Evolutionary conservation across 2,329 filamentous ascomycete species (phyloP), one percentile per base, ranked within the genome.

Genomic region (Dactylellina parvicollis): DNA sequence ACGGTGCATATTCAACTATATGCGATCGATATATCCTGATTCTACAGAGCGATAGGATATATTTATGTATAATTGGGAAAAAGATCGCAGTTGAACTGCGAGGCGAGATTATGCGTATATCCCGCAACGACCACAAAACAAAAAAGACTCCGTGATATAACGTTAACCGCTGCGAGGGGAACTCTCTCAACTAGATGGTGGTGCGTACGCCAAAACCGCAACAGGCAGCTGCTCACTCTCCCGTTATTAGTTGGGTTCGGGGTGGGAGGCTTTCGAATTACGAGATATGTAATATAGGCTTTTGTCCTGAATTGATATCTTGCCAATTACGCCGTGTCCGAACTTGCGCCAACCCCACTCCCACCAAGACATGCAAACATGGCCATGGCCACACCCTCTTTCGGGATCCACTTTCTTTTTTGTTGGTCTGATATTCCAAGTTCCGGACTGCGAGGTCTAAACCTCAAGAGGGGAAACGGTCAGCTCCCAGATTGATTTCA

Each of bases 391-490:
- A 38, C 34, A 38, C 34, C 34, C 34, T 38, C 34, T 12, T 32
- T 32, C 30, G 30, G 30, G 30, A 5, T 38, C 34, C 34, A 38
- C 34, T 38, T 38, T 38, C 16, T 14, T 32, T 32, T 32, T 32
- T 5, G 30, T 32, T 5, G 30, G 30, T 32, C 5, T 38, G 34
- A 38, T 38, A 14, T 38, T 20, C 26, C 36, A 55, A 55, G 60
- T 65, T 65, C 60, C 60, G 60, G 47, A 65, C 7, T 55, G 60
- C 60, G 60, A 65, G 60, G 22, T 65, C 47, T 65, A 55, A 28
- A 44, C 49, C n/a, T 49, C 36, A 55, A 55, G 26, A 40, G 26
- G 44, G 46, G 32, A 24, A 40, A 20, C n/a, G 20, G n/a, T 34
- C 40, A 8, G 32, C 8, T 36, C 12, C n/a, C 36, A 40, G n/a